These are phyloP conservation scores for Rheum nobile DNA, from an alignment of 148 eudicot genomes.

Conservation along the genomic window DNA sequence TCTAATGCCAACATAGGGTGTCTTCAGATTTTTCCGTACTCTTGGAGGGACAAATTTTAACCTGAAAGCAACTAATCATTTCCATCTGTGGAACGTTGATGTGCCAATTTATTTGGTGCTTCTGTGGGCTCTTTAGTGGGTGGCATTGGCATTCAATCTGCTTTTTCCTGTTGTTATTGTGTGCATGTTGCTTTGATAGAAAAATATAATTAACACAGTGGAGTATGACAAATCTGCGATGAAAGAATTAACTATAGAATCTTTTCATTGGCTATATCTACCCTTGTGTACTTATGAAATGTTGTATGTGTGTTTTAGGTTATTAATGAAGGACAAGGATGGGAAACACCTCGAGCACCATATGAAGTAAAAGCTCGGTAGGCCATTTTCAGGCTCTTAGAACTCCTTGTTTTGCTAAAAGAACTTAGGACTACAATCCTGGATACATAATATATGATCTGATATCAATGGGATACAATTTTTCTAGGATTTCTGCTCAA, in stretches of 20 bases:
- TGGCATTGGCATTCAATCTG: not conserved
- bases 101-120: not conserved
- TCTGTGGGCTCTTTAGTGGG: not conserved
- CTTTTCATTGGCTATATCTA: not conserved
- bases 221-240: not conserved
- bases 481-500: constrained; percentile 70
- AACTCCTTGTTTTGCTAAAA: not conserved
- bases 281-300: not conserved
- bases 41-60: not conserved
- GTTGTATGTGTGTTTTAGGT: constrained; percentile 33
- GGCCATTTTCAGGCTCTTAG: constrained; percentile 1
- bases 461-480: constrained; percentile 1
- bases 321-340: constrained; percentile 72
- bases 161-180: not conserved
- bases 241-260: not conserved
- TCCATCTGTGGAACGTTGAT: not conserved
- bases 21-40: not conserved
- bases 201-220: not conserved
- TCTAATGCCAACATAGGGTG: not conserved
- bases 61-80: not conserved
- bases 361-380: constrained; percentile 96
- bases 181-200: not conserved
- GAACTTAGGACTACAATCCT: too few relatives aligned
- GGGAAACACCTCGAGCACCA: constrained; percentile 98
- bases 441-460: not conserved